These are phyloP conservation scores for Lasiosphaeris hirsuta DNA, from an alignment of 495 filamentous ascomycete genomes.

Conservation along the genomic window DNA sequence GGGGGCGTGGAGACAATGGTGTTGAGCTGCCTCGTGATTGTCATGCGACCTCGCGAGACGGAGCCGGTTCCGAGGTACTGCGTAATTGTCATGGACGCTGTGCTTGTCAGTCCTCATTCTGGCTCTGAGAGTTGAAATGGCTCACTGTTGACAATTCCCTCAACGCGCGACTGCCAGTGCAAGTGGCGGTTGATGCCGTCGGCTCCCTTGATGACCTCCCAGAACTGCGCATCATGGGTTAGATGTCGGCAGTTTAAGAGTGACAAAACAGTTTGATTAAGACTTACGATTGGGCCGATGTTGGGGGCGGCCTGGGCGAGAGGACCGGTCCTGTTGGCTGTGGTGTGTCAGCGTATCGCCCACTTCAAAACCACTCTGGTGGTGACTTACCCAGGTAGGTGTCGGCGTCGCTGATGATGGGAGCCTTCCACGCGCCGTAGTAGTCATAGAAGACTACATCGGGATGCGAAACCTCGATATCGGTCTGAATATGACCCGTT, in stretches of 20 bases:
- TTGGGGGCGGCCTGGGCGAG: constrained; percentile 66
- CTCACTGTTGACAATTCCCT: constrained; percentile 41
- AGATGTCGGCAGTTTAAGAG: neutral
- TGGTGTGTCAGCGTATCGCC: constrained; percentile 10
- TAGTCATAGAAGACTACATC: constrained; percentile 61
- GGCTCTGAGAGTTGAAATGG: constrained; percentile 14
- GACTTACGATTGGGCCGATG: constrained; percentile 49
- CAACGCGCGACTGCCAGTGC: constrained; percentile 60
- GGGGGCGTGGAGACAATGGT: constrained; percentile 51
- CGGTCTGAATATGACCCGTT: constrained; percentile 48
- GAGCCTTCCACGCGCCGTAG: constrained; percentile 54
- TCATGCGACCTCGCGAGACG: constrained; percentile 55
- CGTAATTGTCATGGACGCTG: constrained; percentile 55
- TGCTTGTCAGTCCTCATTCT: neutral
- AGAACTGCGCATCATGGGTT: constrained; percentile 30
- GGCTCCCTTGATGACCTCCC: constrained; percentile 51
- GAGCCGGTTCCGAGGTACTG: constrained; percentile 62
- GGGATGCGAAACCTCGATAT: constrained; percentile 58
- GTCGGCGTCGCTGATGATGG: constrained; percentile 31
- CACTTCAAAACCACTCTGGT: constrained; percentile 5
- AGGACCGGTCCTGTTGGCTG: constrained; percentile 54
- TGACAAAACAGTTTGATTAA: neutral
- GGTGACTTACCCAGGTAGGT: constrained; percentile 33
- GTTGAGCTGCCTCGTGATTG: constrained; percentile 53
- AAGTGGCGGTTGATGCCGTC: constrained; percentile 61